Evolutionary conservation across 129 eudicot genomes (phyloP).

Genomic region (Tanacetum coccineum): DNA sequence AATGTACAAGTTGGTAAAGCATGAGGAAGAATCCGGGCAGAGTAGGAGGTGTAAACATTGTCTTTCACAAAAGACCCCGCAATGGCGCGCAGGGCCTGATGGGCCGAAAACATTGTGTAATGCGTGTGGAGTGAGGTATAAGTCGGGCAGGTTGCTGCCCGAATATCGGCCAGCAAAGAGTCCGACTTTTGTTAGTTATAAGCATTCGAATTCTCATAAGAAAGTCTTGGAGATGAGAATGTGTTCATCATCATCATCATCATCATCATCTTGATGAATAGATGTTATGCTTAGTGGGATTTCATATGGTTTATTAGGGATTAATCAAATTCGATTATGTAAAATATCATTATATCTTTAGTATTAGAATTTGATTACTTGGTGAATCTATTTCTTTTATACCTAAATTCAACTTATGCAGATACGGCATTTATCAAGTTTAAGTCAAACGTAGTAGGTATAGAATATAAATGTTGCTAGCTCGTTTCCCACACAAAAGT

Average conservation of each 20-base stretch:
- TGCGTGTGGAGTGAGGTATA: conserved; percentile 68
- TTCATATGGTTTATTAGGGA: background rate
- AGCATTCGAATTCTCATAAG: conserved; percentile 57
- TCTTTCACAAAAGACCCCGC: conserved; percentile 45
- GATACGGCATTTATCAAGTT: no score
- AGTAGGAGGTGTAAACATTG: conserved; percentile 51
- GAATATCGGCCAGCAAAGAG: conserved; percentile 63
- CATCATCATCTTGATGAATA: conserved; percentile 15
- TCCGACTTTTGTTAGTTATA: conserved; percentile 46
- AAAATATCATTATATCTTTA: conserved; percentile 4
- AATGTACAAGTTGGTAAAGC: conserved; percentile 25
- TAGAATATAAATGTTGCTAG: no score
- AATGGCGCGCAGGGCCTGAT: conserved; percentile 51
- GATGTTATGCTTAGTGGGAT: background rate
- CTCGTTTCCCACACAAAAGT: no score
- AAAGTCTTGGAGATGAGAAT: conserved; percentile 47
- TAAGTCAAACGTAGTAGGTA: no score
- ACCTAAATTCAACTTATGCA: no score
- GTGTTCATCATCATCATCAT: conserved; percentile 23
- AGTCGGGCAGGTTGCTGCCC: conserved; percentile 54
- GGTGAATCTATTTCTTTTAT: background rate
- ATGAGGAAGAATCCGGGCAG: conserved; percentile 17
- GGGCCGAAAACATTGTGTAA: conserved; percentile 63
- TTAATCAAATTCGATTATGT: background rate
- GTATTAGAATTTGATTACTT: conserved; percentile 15